A percentile compares a stretch with the other conserved stretches of the same genome.
phyloP scores from a whole-genome alignment of 805 yeast genomes.

The Crinitomyces ghanaensis region DNA sequence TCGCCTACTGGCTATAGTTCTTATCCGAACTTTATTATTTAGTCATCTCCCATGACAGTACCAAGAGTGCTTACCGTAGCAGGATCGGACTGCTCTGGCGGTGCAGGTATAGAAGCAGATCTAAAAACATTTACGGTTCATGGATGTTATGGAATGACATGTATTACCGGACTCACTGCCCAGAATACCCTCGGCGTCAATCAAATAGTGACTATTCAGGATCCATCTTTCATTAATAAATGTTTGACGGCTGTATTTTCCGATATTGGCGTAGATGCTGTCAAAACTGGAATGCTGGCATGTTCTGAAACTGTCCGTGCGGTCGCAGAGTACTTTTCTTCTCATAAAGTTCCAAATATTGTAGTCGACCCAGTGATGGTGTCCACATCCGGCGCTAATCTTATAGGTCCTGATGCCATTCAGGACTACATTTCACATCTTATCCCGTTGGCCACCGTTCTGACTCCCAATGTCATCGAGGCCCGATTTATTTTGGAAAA shows the following conservation, averaged over 20 bases:
- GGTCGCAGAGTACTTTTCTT: constrained; percentile 29
- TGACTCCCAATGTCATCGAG: constrained; percentile 71
- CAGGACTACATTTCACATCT: constrained; percentile 33
- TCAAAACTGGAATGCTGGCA: constrained; percentile 69
- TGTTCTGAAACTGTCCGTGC: constrained; percentile 42
- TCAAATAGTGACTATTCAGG: constrained; percentile 31
- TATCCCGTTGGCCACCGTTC: constrained; percentile 41
- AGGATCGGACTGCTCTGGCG: constrained; percentile 81
- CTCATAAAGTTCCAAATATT: constrained; percentile 28
- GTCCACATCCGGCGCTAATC: constrained; percentile 61
- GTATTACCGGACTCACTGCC: constrained; percentile 69
- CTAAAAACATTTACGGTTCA: constrained; percentile 67
- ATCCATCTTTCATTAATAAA: constrained; percentile 33
- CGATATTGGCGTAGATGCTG: constrained; percentile 53
- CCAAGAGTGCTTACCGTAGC: too few species aligned
- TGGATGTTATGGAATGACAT: constrained; percentile 64
- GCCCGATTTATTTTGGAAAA: constrained; percentile 33
- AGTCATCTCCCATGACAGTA: background rate
- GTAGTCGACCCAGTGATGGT: constrained; percentile 80
- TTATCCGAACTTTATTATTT: background rate
- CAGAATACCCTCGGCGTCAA: constrained; percentile 49
- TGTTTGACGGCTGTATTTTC: constrained; percentile 43
- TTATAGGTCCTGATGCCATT: constrained; percentile 40
- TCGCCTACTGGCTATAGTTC: constrained; percentile 2
- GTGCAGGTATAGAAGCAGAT: constrained; percentile 90